These are phyloP conservation scores for Hippophae rhamnoides DNA, from an alignment of 306 rosid species.

Conservation along the genomic window DNA sequence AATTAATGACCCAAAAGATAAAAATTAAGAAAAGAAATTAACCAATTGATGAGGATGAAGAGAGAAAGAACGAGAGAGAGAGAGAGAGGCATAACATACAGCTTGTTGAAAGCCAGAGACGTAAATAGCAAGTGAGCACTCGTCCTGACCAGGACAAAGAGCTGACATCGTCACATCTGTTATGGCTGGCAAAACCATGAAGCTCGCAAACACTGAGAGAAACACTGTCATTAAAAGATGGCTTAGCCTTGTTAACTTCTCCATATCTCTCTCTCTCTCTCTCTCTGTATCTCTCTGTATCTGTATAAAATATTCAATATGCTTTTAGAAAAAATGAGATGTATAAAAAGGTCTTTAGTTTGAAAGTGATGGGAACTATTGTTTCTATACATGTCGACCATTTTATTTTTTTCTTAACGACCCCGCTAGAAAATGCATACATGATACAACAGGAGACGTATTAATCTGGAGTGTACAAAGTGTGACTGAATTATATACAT, in stretches of 20 bases:
- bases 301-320: no score
- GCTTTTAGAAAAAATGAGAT: no score
- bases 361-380: no score
- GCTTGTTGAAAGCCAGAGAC: constrained; percentile 73
- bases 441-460: no score
- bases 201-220: constrained; percentile 19
- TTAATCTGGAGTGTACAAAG: no score
- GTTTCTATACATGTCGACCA: no score
- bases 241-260: constrained; percentile 24
- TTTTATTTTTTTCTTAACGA: no score
- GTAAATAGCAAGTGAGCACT: constrained; percentile 83
- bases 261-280: constrained; percentile 14
- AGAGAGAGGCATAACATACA: constrained; percentile 19
- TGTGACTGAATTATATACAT: no score
- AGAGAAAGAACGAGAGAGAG: not conserved
- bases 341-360: no score
- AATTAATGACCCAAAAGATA: not conserved
- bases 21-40: not conserved
- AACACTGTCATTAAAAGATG: constrained; percentile 62
- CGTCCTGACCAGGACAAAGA: constrained; percentile 55
- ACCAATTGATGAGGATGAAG: not conserved
- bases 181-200: constrained; percentile 37
- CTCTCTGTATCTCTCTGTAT: no score
- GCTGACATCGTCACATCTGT: constrained; percentile 68
- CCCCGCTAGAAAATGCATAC: no score